Base-by-base conservation (phyloP, 1,284 basidiomycete genomes). In the Boletus semigastroideus region DNA sequence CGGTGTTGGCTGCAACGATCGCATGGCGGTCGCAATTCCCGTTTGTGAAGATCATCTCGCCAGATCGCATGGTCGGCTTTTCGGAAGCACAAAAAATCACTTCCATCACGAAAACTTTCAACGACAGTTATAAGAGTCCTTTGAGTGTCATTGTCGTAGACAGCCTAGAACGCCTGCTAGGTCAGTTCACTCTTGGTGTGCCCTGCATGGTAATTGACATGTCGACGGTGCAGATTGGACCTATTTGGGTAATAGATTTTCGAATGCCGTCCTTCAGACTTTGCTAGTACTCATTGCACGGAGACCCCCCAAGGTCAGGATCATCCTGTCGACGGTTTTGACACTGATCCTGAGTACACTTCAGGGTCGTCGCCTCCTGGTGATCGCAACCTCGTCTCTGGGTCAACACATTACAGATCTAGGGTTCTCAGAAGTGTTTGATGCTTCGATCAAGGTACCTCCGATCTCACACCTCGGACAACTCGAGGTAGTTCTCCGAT, bases 111-210 rank as follows among this genome's bases (percentile, higher is more conserved):
- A 98, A 97, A 74, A 84, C 95, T 11, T 99, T 99, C 72, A 80
- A 83, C 55, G 97, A 99, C 73, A 94, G 92, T 59, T 97, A 98
- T 76, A 99, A 98, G 81, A 94, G 91, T 77, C 95, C 96, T 4
- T 67, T 97, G 60, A 98, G 94, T 66, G 92, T 98, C 12, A 87
- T 99, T 53, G 94, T 99, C 13, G 88, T 99, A n/a, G 97, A 99
- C 66, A 92, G 86, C 60, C 79, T 98, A 54, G 94, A 98, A 71
- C 83, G 94, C 37, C 74, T 97, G 52, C 78, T 97, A 48, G 92
- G 92, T 92, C 50, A 57, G 84, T 69, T 19, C 12, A 5, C 30
- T 16, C 19, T 5, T 48, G 30, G 20, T 4, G 37, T 27, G 3
- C 31, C 19, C 37, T 22, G 39, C 22, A 43, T 7, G 30, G 28